Evolutionary conservation across 768 basidiomycete genomes (phyloP).

Genomic region (Dendrothele bispora): DNA sequence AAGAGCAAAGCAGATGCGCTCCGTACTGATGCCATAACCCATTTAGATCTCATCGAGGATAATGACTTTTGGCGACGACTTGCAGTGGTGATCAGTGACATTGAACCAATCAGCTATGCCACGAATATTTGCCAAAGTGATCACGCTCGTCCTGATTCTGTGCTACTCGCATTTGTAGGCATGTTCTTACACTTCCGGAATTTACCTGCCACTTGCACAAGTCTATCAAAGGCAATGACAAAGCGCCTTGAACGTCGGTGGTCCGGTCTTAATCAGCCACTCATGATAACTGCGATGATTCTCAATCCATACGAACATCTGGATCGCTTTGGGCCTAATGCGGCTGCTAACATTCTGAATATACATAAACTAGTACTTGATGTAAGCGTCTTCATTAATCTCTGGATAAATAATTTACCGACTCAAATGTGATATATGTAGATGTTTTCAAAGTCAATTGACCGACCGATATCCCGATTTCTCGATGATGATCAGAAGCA

Average conservation of each 20-base stretch:
- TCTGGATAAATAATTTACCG: too few species aligned
- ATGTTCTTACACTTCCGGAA: not conserved
- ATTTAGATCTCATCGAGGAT: constrained; percentile 5
- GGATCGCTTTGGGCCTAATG: not conserved
- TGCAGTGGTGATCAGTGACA: not conserved
- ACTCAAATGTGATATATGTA: too few species aligned
- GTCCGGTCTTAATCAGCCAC: not conserved
- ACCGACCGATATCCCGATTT: too few species aligned
- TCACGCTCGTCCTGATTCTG: not conserved
- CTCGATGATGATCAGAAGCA: too few species aligned
- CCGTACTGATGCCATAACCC: not conserved
- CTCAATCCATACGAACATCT: not conserved
- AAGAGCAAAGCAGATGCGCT: not conserved
- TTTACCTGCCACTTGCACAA: not conserved
- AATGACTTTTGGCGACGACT: constrained; percentile 12
- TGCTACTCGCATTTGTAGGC: not conserved
- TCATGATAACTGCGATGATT: not conserved
- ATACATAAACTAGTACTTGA: not conserved
- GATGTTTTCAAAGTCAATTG: too few species aligned
- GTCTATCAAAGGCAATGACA: too few species aligned
- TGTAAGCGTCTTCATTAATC: too few species aligned
- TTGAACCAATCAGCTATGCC: not conserved
- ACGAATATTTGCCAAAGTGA: not conserved
- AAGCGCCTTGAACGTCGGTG: not conserved
- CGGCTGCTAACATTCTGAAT: not conserved